A percentile compares a stretch with the other conserved stretches of the same genome.
These are phyloP conservation scores for Euphrasia confusa DNA, from an alignment of 257 asterid species.

Conservation along the genomic window DNA sequence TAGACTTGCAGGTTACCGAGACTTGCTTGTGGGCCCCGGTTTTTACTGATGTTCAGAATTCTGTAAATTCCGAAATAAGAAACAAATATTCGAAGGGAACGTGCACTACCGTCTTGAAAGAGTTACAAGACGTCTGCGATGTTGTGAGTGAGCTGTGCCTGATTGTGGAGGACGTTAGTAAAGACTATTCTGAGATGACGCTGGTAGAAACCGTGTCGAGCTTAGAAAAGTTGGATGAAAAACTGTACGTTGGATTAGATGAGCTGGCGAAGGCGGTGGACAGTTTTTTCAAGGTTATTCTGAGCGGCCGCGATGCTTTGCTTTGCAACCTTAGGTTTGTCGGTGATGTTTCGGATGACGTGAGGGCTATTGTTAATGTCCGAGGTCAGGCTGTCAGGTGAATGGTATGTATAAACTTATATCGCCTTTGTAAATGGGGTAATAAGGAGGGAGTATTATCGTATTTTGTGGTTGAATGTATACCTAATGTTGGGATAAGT, in stretches of 20 bases:
- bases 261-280: constrained; percentile 62
- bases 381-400: constrained; percentile 49
- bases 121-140: constrained; percentile 57
- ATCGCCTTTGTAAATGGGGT: constrained; percentile 19
- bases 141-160: constrained; percentile 47
- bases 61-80: constrained; percentile 55
- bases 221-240: constrained; percentile 34
- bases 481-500: constrained; percentile 8
- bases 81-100: constrained; percentile 30
- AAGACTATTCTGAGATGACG: constrained; percentile 25
- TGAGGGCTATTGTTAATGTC: constrained; percentile 22
- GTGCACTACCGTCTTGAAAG: constrained; percentile 45
- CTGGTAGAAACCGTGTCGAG: constrained; percentile 35
- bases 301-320: constrained; percentile 75
- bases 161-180: constrained; percentile 44
- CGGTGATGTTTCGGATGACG: constrained; percentile 33
- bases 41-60: constrained; percentile 44
- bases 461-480: constrained; percentile 22
- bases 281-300: constrained; percentile 57
- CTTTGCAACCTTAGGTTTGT: constrained; percentile 73
- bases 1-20: constrained; percentile 46
- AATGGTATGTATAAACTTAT: constrained; percentile 14
- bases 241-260: constrained; percentile 52
- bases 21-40: constrained; percentile 61
- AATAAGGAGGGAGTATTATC: background rate